Evolutionary conservation across 2,329 filamentous ascomycete species (phyloP).

Genomic region (Pestalotiopsis sp.): DNA sequence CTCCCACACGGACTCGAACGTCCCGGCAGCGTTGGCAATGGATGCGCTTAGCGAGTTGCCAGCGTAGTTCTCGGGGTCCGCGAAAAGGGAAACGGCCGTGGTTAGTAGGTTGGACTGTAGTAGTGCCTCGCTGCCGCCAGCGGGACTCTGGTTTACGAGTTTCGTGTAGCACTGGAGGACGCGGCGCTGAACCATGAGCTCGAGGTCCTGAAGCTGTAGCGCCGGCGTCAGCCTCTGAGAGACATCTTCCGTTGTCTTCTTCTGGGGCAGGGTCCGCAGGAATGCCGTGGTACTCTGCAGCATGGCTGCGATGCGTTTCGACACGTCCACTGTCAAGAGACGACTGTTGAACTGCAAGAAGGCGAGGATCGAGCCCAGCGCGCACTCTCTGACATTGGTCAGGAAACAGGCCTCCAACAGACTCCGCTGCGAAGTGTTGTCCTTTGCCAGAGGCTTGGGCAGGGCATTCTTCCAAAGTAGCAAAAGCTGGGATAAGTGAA

Average conservation of each 20-base stretch:
- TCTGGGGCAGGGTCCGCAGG: slow-evolving; percentile 79
- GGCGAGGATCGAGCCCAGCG: slow-evolving; percentile 85
- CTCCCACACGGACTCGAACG: slow-evolving; percentile 95
- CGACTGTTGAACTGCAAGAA: slow-evolving; percentile 94
- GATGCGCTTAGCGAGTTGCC: slow-evolving; percentile 85
- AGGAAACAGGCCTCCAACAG: slow-evolving; percentile 90
- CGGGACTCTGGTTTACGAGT: slow-evolving; percentile 84
- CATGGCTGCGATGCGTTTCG: slow-evolving; percentile 90
- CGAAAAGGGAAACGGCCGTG: slow-evolving; percentile 86
- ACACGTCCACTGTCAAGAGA: slow-evolving; percentile 89
- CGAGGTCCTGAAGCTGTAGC: slow-evolving; percentile 85
- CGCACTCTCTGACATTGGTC: slow-evolving; percentile 92
- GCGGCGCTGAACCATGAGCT: slow-evolving; percentile 89
- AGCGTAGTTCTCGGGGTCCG: slow-evolving; percentile 87
- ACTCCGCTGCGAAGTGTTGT: slow-evolving; percentile 83
- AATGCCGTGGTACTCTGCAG: slow-evolving; percentile 93
- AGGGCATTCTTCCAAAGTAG: slow-evolving; percentile 97
- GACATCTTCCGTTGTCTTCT: slow-evolving; percentile 86
- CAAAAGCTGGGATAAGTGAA: slow-evolving; percentile 91
- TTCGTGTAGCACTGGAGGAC: slow-evolving; percentile 95
- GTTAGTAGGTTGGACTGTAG: slow-evolving; percentile 91
- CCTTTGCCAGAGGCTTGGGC: slow-evolving; percentile 90
- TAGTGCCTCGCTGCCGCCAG: slow-evolving; percentile 81
- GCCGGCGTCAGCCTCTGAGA: slow-evolving; percentile 82
- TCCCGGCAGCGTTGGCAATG: slow-evolving; percentile 86